Evolutionary conservation across 2,329 filamentous ascomycete genomes (phyloP).

Genomic region (Phaeophleospora eucalypticola): DNA sequence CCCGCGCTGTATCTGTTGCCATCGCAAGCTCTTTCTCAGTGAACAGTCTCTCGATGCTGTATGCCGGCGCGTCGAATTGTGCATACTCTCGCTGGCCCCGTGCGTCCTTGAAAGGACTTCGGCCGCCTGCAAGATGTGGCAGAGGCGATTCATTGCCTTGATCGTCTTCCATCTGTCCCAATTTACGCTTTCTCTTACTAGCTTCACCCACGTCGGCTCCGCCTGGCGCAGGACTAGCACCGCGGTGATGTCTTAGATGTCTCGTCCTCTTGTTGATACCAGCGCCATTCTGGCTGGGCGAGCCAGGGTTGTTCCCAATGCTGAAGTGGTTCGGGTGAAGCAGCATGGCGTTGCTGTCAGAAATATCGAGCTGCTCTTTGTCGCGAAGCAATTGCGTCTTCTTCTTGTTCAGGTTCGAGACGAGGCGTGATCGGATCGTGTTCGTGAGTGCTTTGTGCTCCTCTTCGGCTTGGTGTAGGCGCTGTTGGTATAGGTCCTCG

Average conservation of each 20-base stretch:
- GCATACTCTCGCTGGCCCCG: slow-evolving; percentile 50
- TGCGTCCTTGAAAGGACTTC: slow-evolving; percentile 50
- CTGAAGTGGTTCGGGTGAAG: slow-evolving; percentile 64
- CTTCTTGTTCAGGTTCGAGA: slow-evolving; percentile 55
- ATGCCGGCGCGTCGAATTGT: slow-evolving; percentile 56
- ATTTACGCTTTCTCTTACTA: slow-evolving; percentile 57
- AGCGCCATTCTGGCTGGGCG: slow-evolving; percentile 54
- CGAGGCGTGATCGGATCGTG: slow-evolving; percentile 59
- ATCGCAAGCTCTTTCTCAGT: slow-evolving; percentile 63
- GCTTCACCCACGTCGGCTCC: slow-evolving; percentile 39
- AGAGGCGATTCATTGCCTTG: slow-evolving; percentile 56
- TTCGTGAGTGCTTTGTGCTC: slow-evolving; percentile 57
- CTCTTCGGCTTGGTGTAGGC: slow-evolving; percentile 58
- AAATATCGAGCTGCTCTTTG: slow-evolving; percentile 64
- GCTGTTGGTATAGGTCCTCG: slow-evolving; percentile 55
- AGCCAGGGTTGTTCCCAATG: slow-evolving; percentile 58
- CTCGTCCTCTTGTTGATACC: slow-evolving; percentile 56
- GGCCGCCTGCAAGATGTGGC: slow-evolving; percentile 45
- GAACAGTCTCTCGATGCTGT: slow-evolving; percentile 61
- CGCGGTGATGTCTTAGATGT: slow-evolving; percentile 54
- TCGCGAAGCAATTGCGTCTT: slow-evolving; percentile 57
- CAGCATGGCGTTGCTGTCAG: slow-evolving; percentile 61
- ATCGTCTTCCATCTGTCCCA: slow-evolving; percentile 51
- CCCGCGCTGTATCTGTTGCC: slow-evolving; percentile 58
- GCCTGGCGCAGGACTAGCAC: slow-evolving; percentile 24